These are phyloP conservation scores for Vigna hirtella DNA, from an alignment of 306 rosid species.

Conservation along the genomic window DNA sequence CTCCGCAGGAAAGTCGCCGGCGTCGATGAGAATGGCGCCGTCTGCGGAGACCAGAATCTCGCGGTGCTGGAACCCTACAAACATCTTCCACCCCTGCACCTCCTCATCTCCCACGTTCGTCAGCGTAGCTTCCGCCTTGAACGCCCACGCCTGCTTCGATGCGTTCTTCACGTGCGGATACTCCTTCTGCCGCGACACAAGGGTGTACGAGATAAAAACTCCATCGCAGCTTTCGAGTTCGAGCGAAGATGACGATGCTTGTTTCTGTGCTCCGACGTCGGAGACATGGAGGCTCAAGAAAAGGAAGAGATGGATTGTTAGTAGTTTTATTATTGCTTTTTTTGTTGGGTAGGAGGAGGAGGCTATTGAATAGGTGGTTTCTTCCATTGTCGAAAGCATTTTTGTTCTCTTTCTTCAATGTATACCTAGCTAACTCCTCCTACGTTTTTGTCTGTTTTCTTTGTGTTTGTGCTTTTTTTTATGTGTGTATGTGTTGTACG, in stretches of 20 bases:
- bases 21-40: conserved; percentile 61
- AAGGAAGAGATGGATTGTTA: background rate
- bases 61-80: conserved; percentile 71
- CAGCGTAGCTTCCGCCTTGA: conserved; percentile 63
- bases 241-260: background rate
- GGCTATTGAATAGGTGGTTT: background rate
- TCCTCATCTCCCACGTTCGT: conserved; percentile 68
- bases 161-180: conserved; percentile 66
- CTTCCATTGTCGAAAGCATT: background rate
- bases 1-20: conserved; percentile 65
- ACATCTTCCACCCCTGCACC: conserved; percentile 76
- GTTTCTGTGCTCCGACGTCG: conserved; percentile 42
- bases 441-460: background rate
- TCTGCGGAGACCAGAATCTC: conserved; percentile 71
- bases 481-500: background rate
- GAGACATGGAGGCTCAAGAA: conserved; percentile 37
- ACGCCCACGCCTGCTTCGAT: conserved; percentile 85
- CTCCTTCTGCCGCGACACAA: conserved; percentile 55
- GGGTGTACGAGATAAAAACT: conserved; percentile 67
- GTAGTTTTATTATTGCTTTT: background rate
- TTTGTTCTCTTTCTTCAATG: too few relatives aligned
- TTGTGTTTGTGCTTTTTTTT: too few relatives aligned
- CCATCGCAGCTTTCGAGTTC: conserved; percentile 67
- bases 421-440: background rate
- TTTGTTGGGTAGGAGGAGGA: conserved; percentile 15